phyloP scores from a whole-genome alignment of 2,329 filamentous ascomycete species.

The Cytospora paraplurivora region DNA sequence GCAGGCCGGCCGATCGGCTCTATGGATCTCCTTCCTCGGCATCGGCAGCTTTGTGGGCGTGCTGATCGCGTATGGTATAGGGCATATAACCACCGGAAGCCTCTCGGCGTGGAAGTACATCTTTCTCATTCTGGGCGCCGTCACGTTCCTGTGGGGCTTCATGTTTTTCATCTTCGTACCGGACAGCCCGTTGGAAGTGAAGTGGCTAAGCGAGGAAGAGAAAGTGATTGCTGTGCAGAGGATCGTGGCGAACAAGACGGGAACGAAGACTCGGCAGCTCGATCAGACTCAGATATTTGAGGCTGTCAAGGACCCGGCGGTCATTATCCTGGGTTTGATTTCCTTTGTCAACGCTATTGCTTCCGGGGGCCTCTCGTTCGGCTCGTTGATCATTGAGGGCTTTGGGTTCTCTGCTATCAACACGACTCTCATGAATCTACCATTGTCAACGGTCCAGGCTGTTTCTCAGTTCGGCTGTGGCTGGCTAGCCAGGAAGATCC shows the following conservation, averaged over 20 bases:
- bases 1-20: slow-evolving; percentile 41
- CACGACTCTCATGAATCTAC: slow-evolving; percentile 34
- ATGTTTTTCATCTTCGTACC: slow-evolving; percentile 23
- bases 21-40: slow-evolving; percentile 44
- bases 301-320: slow-evolving; percentile 32
- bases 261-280: slow-evolving; percentile 34
- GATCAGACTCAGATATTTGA: slow-evolving; percentile 33
- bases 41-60: slow-evolving; percentile 40
- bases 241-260: slow-evolving; percentile 36
- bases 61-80: slow-evolving; percentile 40
- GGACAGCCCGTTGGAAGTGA: slow-evolving; percentile 36
- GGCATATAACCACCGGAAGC: slow-evolving; percentile 35
- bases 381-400: slow-evolving; percentile 34
- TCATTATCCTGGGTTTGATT: slow-evolving; percentile 35
- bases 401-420: slow-evolving; percentile 34
- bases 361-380: slow-evolving; percentile 34
- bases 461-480: slow-evolving; percentile 32
- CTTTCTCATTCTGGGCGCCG: slow-evolving; percentile 40
- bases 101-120: slow-evolving; percentile 40
- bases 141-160: slow-evolving; percentile 34
- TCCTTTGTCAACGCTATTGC: slow-evolving; percentile 35
- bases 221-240: slow-evolving; percentile 36
- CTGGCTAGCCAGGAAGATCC: slow-evolving; percentile 31
- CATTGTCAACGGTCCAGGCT: slow-evolving; percentile 33
- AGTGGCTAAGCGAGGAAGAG: slow-evolving; percentile 37